Evolutionary conservation across 2,329 filamentous ascomycete genomes (phyloP).

Genomic region (Penicillium sp.): DNA sequence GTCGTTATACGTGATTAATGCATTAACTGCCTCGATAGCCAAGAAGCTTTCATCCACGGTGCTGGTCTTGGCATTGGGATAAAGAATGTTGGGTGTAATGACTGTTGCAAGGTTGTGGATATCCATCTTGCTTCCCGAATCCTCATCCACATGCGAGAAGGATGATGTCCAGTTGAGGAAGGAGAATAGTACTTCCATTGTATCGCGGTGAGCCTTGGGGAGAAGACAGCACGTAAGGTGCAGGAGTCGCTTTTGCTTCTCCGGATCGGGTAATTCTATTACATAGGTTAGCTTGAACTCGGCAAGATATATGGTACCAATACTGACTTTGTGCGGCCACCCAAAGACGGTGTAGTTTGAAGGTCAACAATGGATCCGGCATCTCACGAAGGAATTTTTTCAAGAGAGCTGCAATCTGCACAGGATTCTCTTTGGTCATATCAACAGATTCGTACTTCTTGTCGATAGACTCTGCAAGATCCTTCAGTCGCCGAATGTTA

Average conservation of each 20-base stretch:
- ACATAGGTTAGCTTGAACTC: slow-evolving; percentile 8
- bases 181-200: slow-evolving; percentile 89
- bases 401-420: slow-evolving; percentile 88
- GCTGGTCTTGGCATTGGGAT: slow-evolving; percentile 65
- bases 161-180: slow-evolving; percentile 98
- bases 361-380: slow-evolving; percentile 89
- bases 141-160: slow-evolving; percentile 96
- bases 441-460: slow-evolving; percentile 81
- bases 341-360: slow-evolving; percentile 91
- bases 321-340: slow-evolving; percentile 76
- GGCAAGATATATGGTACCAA: slow-evolving; percentile 2
- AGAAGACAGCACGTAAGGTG: slow-evolving; percentile 90
- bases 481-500: slow-evolving; percentile 91
- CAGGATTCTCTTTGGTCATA: slow-evolving; percentile 82
- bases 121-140: slow-evolving; percentile 98
- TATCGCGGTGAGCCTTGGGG: slow-evolving; percentile 89
- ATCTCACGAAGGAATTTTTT: slow-evolving; percentile 95
- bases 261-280: slow-evolving; percentile 72
- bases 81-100: slow-evolving; percentile 93
- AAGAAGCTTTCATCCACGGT: slow-evolving; percentile 87
- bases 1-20: slow-evolving; percentile 89
- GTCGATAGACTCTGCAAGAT: slow-evolving; percentile 83
- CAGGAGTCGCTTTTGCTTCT: slow-evolving; percentile 78
- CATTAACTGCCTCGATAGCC: slow-evolving; percentile 89
- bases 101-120: slow-evolving; percentile 96